Evolutionary conservation across 495 filamentous ascomycete genomes (phyloP), one percentile per base, ranked within the genome.

Genomic region (Pseudotulostoma volvatum): DNA sequence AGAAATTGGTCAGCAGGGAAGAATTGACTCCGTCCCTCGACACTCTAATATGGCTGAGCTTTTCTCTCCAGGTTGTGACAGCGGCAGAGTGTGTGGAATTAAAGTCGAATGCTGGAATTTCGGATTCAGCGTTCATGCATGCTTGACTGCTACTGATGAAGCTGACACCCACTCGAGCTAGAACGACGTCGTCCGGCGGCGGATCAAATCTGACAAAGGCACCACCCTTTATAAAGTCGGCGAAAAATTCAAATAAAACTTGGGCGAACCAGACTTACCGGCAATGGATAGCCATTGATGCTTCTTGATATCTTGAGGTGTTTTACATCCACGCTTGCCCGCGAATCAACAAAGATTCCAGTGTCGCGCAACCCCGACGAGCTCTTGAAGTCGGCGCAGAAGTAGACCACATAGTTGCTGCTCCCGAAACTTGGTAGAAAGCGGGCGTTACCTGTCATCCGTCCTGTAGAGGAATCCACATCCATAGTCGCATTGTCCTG

Each of bases 351-450:
- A 50, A 63, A 63, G 17, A 65, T 54, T 3, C 63, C 57, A 34
- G 50, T 59, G 43, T 66, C 59, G 11, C 63, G 46, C 19, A 61
- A 52, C 0, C 56, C 52, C 0, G 60, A 52, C 56, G 70, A 46
- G 23, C 67, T 59, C 21, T 73, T 56, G 45, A 84, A 81, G 33
- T 72, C 65, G 2, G 71, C 78, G 45, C 80, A 84, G 45, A 83
- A 84, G 41, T 77, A 71, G 3, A 82, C 69, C 2, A 54, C 68
- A 64, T 78, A 84, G 7, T 47, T 44, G 31, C 70, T 67, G 30
- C 67, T 71, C 8, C 66, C 63, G 60, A 85, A 85, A 47, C 77
- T 81, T 3, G 81, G 77, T 11, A 70, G 42, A 50, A 85, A 87
- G 15, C 64, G 65, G 3, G 70, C 81, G 48, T 57, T 68, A 9